phyloP scores from a whole-genome alignment of 2,329 filamentous ascomycete species.

The Chalaropsis thielavioides region DNA sequence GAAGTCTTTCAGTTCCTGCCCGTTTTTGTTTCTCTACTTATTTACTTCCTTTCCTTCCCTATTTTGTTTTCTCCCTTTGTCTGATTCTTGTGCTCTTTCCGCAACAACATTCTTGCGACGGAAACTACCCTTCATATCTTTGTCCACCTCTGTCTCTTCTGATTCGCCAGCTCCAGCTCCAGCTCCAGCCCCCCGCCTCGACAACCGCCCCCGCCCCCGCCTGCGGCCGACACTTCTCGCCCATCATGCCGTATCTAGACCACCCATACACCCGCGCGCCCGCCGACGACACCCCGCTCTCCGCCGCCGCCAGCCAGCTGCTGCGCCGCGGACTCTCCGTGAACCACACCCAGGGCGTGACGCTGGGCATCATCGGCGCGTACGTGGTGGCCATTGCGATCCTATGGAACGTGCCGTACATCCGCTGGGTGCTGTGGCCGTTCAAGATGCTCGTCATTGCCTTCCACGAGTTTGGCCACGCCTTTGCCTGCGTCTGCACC shows the following conservation, averaged over 20 bases:
- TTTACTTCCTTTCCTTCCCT: neutral
- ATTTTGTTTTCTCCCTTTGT: neutral
- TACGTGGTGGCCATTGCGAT: conserved; percentile 63
- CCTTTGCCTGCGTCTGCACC: conserved; percentile 55
- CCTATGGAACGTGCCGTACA: conserved; percentile 65
- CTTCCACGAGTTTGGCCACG: conserved; percentile 69
- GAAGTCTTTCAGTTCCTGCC: conserved; percentile 4
- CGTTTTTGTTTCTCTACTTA: neutral
- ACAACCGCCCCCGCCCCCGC: neutral
- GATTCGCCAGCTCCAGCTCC: neutral
- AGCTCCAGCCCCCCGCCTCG: neutral
- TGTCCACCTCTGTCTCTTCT: neutral
- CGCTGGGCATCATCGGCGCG: conserved; percentile 53
- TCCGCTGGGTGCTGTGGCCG: conserved; percentile 62
- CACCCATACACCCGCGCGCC: conserved; percentile 3
- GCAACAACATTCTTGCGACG: neutral
- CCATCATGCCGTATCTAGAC: conserved; percentile 8
- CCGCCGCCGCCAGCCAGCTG: neutral
- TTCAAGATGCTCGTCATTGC: conserved; percentile 83
- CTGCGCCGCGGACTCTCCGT: conserved; percentile 15
- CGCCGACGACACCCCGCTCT: neutral
- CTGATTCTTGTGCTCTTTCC: neutral
- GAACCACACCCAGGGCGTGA: conserved; percentile 50
- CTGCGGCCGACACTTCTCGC: neutral
- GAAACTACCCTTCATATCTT: neutral